Base-by-base conservation (phyloP, 2,329 filamentous ascomycete genomes). In the Aspergillus japonicus region DNA sequence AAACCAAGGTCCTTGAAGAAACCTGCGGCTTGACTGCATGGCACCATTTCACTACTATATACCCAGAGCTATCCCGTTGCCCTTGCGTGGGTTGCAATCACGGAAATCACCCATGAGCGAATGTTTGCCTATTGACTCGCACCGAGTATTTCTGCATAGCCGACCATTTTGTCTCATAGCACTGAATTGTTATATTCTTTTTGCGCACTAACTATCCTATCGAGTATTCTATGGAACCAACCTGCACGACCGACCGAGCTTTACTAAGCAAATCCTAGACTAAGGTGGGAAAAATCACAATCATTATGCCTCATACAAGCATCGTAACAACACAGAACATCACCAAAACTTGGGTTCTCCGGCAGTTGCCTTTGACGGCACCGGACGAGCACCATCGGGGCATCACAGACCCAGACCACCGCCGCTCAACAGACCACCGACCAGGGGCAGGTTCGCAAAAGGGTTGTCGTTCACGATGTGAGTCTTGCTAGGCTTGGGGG, bases 371-470 rank as follows among this genome's bases (percentile, higher is more conserved):
- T 16, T 7, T 19, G 16, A 19, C 39, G 16, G 16, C 39, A 19
- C 6, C 5, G 39, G 39, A 2, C 39, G 8, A n/a, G 35, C 39
- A 16, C 52, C 23, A 24, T n/a, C 14, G 26, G 26, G 26, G 26
- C 26, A 24, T 16, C 50, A 47, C 24, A 55, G 21, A 48, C n/a
- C 31, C 5, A 48, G 8, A 5, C 64, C 60, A 39, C 57, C 60
- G 8, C 60, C 60, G 19, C 57, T 58, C 52, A 63, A 35, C 8
- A 73, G 29, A 4, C 60, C 57, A 53, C 71, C 71, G 11, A 73
- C 8, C 8, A 73, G 4, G 5, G 71, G 71, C 19, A 73, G 5
- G 0, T 60, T 62, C 19, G 63, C 62, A 39, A 71, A 29, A 6
- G 61, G 53, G 19, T 68, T 68, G 14, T 56, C 49, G 31, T 61